A percentile compares a stretch with the other conserved stretches of the same genome.
These are phyloP conservation scores for Podaxis carcinomalis DNA, from an alignment of 768 basidiomycete species.

Conservation along the genomic window DNA sequence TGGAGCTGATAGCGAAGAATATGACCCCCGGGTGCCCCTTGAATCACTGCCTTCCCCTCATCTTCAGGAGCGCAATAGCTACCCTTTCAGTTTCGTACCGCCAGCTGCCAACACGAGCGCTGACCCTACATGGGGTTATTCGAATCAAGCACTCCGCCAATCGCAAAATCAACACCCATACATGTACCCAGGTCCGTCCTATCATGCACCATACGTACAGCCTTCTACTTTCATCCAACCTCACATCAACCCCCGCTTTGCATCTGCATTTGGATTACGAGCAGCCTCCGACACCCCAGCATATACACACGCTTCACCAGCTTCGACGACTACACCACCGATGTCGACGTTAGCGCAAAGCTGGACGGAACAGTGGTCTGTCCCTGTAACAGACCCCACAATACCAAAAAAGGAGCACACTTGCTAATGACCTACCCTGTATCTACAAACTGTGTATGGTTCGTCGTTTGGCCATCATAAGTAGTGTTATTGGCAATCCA, in stretches of 20 bases:
- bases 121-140: slow-evolving; percentile 3
- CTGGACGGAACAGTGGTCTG: slow-evolving; percentile 38
- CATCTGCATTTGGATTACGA: slow-evolving; percentile 53
- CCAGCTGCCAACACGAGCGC: neutral
- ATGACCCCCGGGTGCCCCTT: slow-evolving; percentile 11
- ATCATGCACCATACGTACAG: neutral
- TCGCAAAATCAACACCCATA: slow-evolving; percentile 3
- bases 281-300: slow-evolving; percentile 1
- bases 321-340: slow-evolving; percentile 1
- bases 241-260: slow-evolving; percentile 82
- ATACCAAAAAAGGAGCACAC: slow-evolving; percentile 17
- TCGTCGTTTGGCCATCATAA: neutral
- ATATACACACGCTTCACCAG: slow-evolving; percentile 8
- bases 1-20: neutral
- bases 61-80: slow-evolving; percentile 1
- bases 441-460: neutral
- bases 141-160: neutral
- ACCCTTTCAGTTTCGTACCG: neutral
- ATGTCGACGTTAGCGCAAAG: slow-evolving; percentile 9
- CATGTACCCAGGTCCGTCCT: slow-evolving; percentile 1
- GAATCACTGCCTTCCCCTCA: neutral
- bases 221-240: slow-evolving; percentile 51
- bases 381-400: slow-evolving; percentile 20
- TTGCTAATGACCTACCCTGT: neutral
- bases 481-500: neutral